These are phyloP conservation scores for Talaromyces sp. DNA, from an alignment of 2,329 filamentous ascomycete genomes.

Conservation along the genomic window DNA sequence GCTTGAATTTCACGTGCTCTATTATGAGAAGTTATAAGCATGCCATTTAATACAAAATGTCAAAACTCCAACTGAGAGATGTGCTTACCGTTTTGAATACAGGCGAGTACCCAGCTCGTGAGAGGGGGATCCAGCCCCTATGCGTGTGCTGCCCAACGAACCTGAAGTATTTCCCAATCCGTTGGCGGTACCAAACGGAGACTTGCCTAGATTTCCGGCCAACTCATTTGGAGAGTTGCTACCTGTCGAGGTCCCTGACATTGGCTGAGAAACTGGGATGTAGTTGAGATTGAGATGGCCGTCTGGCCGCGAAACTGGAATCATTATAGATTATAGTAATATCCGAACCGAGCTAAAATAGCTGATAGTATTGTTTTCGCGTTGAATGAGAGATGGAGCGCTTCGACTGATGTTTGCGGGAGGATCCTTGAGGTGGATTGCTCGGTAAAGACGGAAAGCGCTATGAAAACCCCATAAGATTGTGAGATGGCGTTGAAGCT, in stretches of 20 bases:
- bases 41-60: constrained; percentile 14
- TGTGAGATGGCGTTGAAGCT: neutral
- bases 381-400: neutral
- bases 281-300: constrained; percentile 80
- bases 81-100: constrained; percentile 84
- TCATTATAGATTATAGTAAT: constrained; percentile 67
- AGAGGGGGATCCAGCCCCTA: constrained; percentile 93
- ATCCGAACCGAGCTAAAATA: neutral
- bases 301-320: constrained; percentile 75
- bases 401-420: constrained; percentile 1
- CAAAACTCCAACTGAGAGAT: neutral
- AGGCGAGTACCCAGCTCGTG: constrained; percentile 81
- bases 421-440: constrained; percentile 1
- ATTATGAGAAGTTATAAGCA: constrained; percentile 22
- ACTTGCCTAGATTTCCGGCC: constrained; percentile 62
- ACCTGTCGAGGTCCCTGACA: constrained; percentile 76
- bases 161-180: constrained; percentile 55
- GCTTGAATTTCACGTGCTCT: constrained; percentile 96
- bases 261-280: constrained; percentile 65
- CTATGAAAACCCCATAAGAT: constrained; percentile 19
- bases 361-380: neutral
- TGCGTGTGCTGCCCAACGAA: constrained; percentile 60
- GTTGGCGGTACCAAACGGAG: constrained; percentile 69
- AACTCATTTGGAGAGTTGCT: constrained; percentile 79
- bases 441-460: constrained; percentile 9